Conservation (phyloP, 2,329 filamentous ascomycete genomes). For the Neospermospora avenae region DNA sequence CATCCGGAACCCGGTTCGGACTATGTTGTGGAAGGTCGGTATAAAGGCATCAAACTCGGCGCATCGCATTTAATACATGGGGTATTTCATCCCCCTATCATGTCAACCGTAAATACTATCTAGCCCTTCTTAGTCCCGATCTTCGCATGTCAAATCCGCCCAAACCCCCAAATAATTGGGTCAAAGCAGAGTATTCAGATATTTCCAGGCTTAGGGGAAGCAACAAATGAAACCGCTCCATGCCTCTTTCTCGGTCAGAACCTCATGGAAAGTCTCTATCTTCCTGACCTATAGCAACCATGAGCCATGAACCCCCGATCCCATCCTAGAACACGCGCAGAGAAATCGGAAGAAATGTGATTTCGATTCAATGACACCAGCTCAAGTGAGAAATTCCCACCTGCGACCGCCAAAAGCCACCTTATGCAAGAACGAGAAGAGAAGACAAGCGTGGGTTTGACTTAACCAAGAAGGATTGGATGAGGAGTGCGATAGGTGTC, state of each 20-base stretch:
- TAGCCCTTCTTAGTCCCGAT: not conserved
- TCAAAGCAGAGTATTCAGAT: no score
- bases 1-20: not conserved
- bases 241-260: no score
- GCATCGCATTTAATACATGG: slow-evolving; percentile 2
- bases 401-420: slow-evolving; percentile 21
- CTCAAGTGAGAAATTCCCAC: slow-evolving; percentile 6
- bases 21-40: not conserved
- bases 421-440: slow-evolving; percentile 12
- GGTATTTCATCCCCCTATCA: slow-evolving; percentile 3
- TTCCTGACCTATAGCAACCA: not conserved
- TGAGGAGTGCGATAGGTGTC: not conserved
- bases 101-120: not conserved
- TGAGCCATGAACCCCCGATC: not conserved
- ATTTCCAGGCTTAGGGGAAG: no score
- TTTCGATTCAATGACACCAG: slow-evolving; percentile 1
- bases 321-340: not conserved
- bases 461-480: not conserved
- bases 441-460: not conserved
- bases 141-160: not conserved
- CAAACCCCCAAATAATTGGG: no score
- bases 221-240: no score
- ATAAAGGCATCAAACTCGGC: not conserved
- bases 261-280: no score
- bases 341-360: not conserved